phyloP scores from a whole-genome alignment of 352 stramenopile species.

The Pythium rhizo-oryzae region DNA sequence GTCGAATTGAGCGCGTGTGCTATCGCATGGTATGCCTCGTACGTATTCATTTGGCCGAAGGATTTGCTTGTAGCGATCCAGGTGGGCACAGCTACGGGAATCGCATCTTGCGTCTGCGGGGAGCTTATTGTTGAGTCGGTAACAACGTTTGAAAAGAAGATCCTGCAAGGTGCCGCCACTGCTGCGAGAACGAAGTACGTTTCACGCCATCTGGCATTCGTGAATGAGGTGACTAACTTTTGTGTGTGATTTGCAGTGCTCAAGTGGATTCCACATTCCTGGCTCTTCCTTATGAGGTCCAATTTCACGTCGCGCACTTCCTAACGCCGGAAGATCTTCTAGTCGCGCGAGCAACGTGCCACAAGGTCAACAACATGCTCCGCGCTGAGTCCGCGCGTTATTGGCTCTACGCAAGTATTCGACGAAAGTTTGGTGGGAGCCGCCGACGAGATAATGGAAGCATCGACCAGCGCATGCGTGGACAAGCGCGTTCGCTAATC shows the following conservation, averaged over 20 bases:
- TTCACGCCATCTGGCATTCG: background rate
- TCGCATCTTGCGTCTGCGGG: conserved; percentile 66
- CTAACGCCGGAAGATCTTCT: conserved; percentile 79
- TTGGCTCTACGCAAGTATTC: conserved; percentile 82
- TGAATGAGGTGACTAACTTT: conserved; percentile 1
- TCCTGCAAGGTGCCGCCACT: conserved; percentile 41
- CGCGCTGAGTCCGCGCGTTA: conserved; percentile 83
- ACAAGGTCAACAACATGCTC: conserved; percentile 84
- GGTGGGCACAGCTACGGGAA: conserved; percentile 73
- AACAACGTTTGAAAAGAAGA: conserved; percentile 56
- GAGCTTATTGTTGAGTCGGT: conserved; percentile 75
- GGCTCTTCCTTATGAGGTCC: conserved; percentile 77
- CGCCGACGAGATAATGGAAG: conserved; percentile 7
- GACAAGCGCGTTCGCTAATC: conserved; percentile 63
- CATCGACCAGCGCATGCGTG: conserved; percentile 39
- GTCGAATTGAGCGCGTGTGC: conserved; percentile 61
- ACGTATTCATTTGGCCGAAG: conserved; percentile 64
- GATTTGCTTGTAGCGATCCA: conserved; percentile 78
- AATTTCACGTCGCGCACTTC: conserved; percentile 80
- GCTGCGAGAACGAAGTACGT: conserved; percentile 27
- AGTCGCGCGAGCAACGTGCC: conserved; percentile 68
- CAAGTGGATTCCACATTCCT: conserved; percentile 69
- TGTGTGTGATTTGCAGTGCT: conserved; percentile 36
- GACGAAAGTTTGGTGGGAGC: conserved; percentile 62
- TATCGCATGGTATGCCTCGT: conserved; percentile 64